Base-by-base conservation (phyloP, 2,329 filamentous ascomycete species). In the Cladosporium sp. region DNA sequence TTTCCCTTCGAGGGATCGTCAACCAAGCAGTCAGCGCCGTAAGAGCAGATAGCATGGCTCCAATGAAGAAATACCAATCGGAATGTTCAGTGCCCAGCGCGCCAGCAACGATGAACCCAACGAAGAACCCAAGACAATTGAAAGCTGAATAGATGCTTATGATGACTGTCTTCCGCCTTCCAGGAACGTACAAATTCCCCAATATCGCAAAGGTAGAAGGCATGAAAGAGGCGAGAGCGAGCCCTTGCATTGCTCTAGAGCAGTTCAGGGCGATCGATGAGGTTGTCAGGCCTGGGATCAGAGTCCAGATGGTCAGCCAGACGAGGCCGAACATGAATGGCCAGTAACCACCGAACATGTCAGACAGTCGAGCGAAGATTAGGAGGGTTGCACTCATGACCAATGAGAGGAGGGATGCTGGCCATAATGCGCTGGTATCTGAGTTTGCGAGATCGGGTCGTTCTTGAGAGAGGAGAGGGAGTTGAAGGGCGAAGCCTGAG, bases 101-200 rank as follows among this genome's bases (percentile, higher is more conserved):
- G 20, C 69, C 68, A 32, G 69, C 68, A 15, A 64, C 64, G 28
- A 71, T 60, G 50, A 73, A 70, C 3, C 71, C 71, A 7, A 61
- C 63, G 50, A 70, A 73, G 64, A 73, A 73, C 0, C 71, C 71
- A 8, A 73, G 57, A 15, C 70, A 70, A 8, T 70, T 70, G 58
- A 64, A 70, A 2, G 69, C 70, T 10, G 66, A 64, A 45, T 72
- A 71, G n/a, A 72, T 56, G 3, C 68, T 66, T 36, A 72, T 57
- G 9, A 72, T 67, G 15, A 70, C 57, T 39, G 72, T 73, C 61
- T 67, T 68, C 0, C 70, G 60, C 15, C 62, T 65, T 8, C 70
- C 70, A 32, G 68, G 62, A 3, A 40, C 52, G 54, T 71, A 73
- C n/a, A 68, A 66, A 39, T 59, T 63, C 1, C 66, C 67, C 6